phyloP scores from a whole-genome alignment of 2,329 filamentous ascomycete species.

The Diaporthe velutina region DNA sequence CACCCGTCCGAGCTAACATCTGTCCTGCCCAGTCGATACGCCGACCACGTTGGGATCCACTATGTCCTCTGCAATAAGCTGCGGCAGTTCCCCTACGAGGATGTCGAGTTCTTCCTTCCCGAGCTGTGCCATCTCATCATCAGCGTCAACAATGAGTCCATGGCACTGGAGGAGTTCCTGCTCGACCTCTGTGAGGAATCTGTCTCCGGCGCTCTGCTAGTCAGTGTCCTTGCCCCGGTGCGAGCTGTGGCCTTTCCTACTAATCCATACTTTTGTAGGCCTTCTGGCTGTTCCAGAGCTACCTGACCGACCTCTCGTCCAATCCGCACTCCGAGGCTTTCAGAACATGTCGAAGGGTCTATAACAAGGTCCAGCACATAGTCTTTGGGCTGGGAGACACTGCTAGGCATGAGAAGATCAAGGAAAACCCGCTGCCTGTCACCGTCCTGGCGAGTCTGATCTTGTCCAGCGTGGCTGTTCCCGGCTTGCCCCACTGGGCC shows the following conservation, averaged over 20 bases:
- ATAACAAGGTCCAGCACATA: constrained; percentile 90
- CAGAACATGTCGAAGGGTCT: constrained; percentile 84
- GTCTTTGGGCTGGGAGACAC: constrained; percentile 83
- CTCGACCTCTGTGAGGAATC: constrained; percentile 89
- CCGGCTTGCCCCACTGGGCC: constrained; percentile 81
- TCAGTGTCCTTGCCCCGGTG: constrained; percentile 57
- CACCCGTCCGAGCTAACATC: constrained; percentile 33
- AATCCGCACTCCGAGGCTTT: constrained; percentile 83
- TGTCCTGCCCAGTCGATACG: constrained; percentile 75
- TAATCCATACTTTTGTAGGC: constrained; percentile 67
- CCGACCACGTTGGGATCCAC: constrained; percentile 90
- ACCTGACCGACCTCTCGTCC: constrained; percentile 82
- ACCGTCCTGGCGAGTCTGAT: constrained; percentile 86
- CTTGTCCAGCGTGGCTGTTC: constrained; percentile 80
- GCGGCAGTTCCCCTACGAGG: constrained; percentile 89
- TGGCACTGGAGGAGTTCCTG: constrained; percentile 90
- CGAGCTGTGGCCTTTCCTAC: constrained; percentile 16
- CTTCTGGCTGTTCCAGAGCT: constrained; percentile 92
- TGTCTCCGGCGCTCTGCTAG: constrained; percentile 84
- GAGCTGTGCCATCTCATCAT: constrained; percentile 90
- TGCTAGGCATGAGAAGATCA: constrained; percentile 79
- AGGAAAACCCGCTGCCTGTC: constrained; percentile 84
- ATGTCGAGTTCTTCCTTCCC: constrained; percentile 93
- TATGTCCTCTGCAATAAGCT: constrained; percentile 91
- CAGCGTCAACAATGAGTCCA: constrained; percentile 90